Base-by-base conservation (phyloP, 164 flowering plant species). In the Aristolochia contorta region DNA sequence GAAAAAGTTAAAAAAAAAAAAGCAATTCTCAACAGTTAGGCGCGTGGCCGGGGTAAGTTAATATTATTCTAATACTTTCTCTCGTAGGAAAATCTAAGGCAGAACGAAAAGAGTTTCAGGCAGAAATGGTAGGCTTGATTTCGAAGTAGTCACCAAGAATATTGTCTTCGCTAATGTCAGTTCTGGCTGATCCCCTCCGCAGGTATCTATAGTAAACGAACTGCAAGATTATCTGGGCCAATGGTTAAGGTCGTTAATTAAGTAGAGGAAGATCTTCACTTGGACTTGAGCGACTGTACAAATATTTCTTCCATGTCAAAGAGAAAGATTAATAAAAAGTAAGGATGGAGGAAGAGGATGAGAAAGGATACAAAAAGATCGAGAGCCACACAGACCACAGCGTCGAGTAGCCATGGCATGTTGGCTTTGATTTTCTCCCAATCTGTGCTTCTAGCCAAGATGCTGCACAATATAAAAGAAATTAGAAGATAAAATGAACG, bases 391-490 rank as follows among this genome's bases (percentile, higher is more conserved):
- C 97, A 91, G 19, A 78, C 91, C 16, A 65, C 65, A 10, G 97
- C 97, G 77, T 91, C 97, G 59, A 91, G 74, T 78, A 91, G 60
- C 97, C 97, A 91, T 16, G 97, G 93, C 82, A 91, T 59, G 68
- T 88, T 91, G 0, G 97, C 80, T 68, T 80, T 82, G 33, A 81
- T 77, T 25, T 60, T 82, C 1, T 67, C 68, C 93, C 93, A 88
- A 46, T 82, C 86, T 0, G 79, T 73, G 59, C 74, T 80, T 74
- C 96, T 81, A 33, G 82, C 84, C 15, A 91, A 70, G 68, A 91
- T 91, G 61, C 97, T 91, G 82, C 80, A 74, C 53, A 55, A 22
- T 51, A 27, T 21, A 30, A 10, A 37, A 3, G 1, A 37, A 37
- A 37, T 3, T 0, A 37, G 12, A 6, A 37, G 9, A 37, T 20